Evolutionary conservation across 805 yeast species (phyloP).

Genomic region (Saccharomyces kudriavzevii): DNA sequence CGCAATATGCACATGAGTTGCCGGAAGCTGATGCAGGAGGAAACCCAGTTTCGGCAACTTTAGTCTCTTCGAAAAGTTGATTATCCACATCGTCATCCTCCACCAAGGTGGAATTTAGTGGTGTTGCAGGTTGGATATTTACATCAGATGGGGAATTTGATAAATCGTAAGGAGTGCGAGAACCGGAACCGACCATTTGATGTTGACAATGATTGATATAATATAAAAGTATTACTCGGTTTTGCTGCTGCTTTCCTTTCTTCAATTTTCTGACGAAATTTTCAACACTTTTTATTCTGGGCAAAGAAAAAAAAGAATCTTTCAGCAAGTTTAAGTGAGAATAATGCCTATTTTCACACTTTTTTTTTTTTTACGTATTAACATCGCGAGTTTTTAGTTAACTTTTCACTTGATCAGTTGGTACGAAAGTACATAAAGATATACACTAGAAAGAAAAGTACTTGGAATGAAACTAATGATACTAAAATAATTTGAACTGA

Average conservation of each 20-base stretch:
- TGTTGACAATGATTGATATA: neutral
- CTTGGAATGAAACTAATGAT: neutral
- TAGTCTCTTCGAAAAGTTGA: neutral
- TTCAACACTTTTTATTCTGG: neutral
- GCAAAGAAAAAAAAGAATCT: neutral
- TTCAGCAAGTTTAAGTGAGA: neutral
- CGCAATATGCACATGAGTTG: constrained; percentile 63
- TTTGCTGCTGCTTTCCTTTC: neutral
- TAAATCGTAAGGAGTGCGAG: neutral
- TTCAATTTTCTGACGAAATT: neutral
- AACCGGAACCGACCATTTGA: neutral
- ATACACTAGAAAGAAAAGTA: too few species aligned
- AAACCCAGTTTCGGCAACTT: neutral
- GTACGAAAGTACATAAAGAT: neutral
- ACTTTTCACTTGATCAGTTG: neutral
- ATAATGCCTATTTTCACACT: neutral
- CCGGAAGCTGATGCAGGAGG: constrained; percentile 20
- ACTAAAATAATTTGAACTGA: neutral
- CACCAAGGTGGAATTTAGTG: neutral
- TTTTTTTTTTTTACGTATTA: neutral
- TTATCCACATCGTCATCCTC: neutral
- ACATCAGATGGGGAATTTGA: neutral
- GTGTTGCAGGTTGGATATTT: constrained; percentile 3
- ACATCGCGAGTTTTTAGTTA: neutral
- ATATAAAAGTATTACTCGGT: neutral